Evolutionary conservation across 1,139 yeast species (phyloP).

Genomic region (Suhomyces chickasaworum): DNA sequence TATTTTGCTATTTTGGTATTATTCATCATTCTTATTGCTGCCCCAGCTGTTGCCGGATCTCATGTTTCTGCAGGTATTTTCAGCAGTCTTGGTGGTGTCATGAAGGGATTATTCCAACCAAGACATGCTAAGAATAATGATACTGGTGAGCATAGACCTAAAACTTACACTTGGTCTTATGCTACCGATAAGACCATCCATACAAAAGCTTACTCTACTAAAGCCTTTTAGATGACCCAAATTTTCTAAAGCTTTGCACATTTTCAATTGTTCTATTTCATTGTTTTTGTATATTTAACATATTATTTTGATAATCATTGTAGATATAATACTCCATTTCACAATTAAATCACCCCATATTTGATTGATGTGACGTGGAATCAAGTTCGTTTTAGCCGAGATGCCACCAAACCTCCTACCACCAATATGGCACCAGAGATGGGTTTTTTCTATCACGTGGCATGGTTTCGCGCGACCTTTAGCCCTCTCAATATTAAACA

Average conservation of each 20-base stretch:
- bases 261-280: constrained; percentile 8
- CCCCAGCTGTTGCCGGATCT: constrained; percentile 81
- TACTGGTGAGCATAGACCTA: constrained; percentile 63
- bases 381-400: neutral
- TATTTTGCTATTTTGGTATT: constrained; percentile 70
- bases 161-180: constrained; percentile 51
- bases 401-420: too few relatives aligned
- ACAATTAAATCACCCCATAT: neutral
- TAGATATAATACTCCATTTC: neutral
- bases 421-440: too few relatives aligned
- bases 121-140: constrained; percentile 79
- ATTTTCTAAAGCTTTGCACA: constrained; percentile 27
- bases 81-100: constrained; percentile 36
- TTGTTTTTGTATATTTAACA: constrained; percentile 14
- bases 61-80: constrained; percentile 36
- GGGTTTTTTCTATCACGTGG: too few relatives aligned
- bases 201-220: constrained; percentile 62
- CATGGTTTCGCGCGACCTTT: neutral
- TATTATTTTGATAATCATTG: constrained; percentile 5
- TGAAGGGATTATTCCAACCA: constrained; percentile 85
- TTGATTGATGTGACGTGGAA: neutral
- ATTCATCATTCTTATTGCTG: constrained; percentile 79
- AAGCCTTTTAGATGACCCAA: too few relatives aligned
- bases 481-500: neutral
- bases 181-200: constrained; percentile 57